Evolutionary conservation across 208 protist species (phyloP), one percentile per base, ranked within the genome.

Genomic region (Wallacemonas sp.): DNA sequence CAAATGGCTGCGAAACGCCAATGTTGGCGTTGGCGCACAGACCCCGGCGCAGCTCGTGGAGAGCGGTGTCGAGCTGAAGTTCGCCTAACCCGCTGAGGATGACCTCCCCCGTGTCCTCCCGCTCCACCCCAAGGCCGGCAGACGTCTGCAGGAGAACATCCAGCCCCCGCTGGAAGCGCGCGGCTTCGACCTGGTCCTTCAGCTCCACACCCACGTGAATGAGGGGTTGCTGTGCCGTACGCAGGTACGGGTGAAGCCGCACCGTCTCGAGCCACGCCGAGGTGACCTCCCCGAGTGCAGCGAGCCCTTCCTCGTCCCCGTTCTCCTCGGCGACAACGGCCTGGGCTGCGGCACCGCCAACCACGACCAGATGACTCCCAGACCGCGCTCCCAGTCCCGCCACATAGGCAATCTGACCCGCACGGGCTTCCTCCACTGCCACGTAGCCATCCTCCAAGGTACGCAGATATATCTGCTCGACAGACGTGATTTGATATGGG

Each of bases 21-120:
- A 93, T 56, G n/a, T 67, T 68, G 1, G 80, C 73, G 15, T 65
- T 58, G 46, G 76, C 70, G 75, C 90, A 95, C 30, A 91, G 76
- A 4, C 54, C 75, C 33, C 72, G 72, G 17, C 98, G 84, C 14
- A 99, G 75, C 72, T 99, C 98, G 61, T 99, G 94, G 69, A 99
- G 72, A 1, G 97, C 91, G 31, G 93, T 98, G 78, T 99, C 98
- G 2, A 99, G 77, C 71, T 99, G 99, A n/a, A 99, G 68, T 82
- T 99, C 99, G 5, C 99, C 99, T 15, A 97, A 97, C 11, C 98
- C 99, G 1, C 96, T 73, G 17, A 99, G 70, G 2, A 98, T 94
- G 72, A 98, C 98, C 82, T 99, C 98, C 22, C 98, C 98, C 0
- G 87, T 98, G 66, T 99, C 98, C 72, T 99, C 98, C 2, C 97